phyloP scores from a whole-genome alignment of 371 early-diverging fungal species.

The Mucor plumbeus region DNA sequence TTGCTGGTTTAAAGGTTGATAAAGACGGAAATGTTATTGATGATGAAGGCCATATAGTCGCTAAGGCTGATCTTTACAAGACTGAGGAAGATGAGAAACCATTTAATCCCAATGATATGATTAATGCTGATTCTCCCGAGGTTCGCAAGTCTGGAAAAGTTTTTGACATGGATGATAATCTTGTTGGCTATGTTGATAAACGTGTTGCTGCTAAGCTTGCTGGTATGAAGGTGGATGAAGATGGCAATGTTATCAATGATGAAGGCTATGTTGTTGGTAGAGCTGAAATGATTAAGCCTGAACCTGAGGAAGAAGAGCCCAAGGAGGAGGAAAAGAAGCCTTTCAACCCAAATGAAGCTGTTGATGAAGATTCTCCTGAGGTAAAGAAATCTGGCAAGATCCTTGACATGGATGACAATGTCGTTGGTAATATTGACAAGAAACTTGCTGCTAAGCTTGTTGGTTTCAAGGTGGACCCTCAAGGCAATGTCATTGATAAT shows the following conservation, averaged over 20 bases:
- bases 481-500: slow-evolving; percentile 20
- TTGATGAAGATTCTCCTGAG: slow-evolving; percentile 21
- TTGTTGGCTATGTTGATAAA: slow-evolving; percentile 21
- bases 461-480: slow-evolving; percentile 22
- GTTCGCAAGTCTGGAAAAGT: slow-evolving; percentile 29
- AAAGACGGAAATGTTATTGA: slow-evolving; percentile 25
- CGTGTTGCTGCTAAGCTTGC: slow-evolving; percentile 13
- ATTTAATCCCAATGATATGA: slow-evolving; percentile 8
- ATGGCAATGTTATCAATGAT: slow-evolving; percentile 21
- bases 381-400: slow-evolving; percentile 26
- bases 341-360: slow-evolving; percentile 14
- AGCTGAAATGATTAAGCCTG: slow-evolving; percentile 21
- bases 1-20: slow-evolving; percentile 31
- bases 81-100: slow-evolving; percentile 15
- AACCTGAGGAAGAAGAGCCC: slow-evolving; percentile 11
- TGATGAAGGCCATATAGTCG: slow-evolving; percentile 26
- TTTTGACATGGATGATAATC: slow-evolving; percentile 25
- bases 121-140: slow-evolving; percentile 23
- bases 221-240: slow-evolving; percentile 26
- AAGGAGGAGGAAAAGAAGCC: slow-evolving; percentile 12
- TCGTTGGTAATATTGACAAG: slow-evolving; percentile 23
- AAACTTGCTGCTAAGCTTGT: slow-evolving; percentile 12
- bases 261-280: slow-evolving; percentile 27
- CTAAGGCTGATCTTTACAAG: slow-evolving; percentile 27
- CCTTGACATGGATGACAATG: slow-evolving; percentile 24